Evolutionary conservation across 2,329 filamentous ascomycete species (phyloP), one percentile per base, ranked within the genome.

Genomic region (Neophaeococcomyces mojaviensis): DNA sequence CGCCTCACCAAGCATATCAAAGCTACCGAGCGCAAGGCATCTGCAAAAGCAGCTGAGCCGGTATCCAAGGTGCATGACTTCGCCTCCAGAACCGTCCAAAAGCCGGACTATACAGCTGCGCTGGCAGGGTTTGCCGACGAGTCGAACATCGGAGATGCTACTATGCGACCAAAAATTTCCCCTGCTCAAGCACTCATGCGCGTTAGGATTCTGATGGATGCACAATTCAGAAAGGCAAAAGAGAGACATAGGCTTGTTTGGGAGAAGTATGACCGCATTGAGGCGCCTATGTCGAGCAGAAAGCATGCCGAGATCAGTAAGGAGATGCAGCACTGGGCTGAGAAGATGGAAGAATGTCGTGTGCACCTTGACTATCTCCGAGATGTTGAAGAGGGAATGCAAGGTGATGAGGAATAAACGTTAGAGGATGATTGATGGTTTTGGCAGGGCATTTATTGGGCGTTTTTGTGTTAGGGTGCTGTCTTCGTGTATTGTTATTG

Each of bases 171-270:
- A 4, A 74, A 82, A 1, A 82, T 86, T 58, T 69, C 79, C 1
- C 87, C 87, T 0, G 79, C 77, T 3, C 67, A 82, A 35, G 87
- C 88, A 8, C 77, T 95, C 19, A 84, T 85, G 6, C 78, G 82
- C n/a, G 85, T 94, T 18, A 82, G 94, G 62, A 92, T 94, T 65
- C 77, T 81, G 6, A 70, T 94, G 3, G 74, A 86, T 55, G 87
- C 94, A 60, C 88, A 95, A 63, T 76, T 89, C 36, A 74, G 76
- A 10, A 86, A 94, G 61, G 67, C 94, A 44, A 84, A 86, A 64
- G 73, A 84, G 54, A 75, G 83, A 57, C 74, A 88, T n/a, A 69
- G 75, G 0, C 64, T 73, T 28, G 55, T 54, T 8, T 56, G 54
- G 55, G 46, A 53, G 40, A 53, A 53, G 33, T 57, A 57, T 37